Percentiles rank a stretch among this genome's conserved stretches.
These are phyloP conservation scores for Fremontodendron californicum DNA, from an alignment of 345 rosid genomes.

Conservation along the genomic window DNA sequence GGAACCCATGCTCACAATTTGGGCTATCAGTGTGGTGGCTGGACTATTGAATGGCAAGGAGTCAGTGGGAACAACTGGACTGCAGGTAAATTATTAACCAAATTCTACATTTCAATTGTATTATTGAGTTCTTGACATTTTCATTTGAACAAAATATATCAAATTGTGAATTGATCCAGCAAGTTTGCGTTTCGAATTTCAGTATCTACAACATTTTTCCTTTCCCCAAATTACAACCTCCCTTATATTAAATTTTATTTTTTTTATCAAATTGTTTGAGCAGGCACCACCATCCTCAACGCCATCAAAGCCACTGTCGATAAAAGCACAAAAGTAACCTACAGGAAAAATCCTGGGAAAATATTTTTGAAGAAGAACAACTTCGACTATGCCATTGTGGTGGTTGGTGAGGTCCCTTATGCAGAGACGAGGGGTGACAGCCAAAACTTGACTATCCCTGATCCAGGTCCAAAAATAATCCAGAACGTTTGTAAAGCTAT, in stretches of 20 bases:
- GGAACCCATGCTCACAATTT: conserved; percentile 55
- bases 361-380: conserved; percentile 30
- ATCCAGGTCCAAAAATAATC: conserved; percentile 51
- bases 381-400: conserved; percentile 50
- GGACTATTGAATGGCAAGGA: conserved; percentile 68
- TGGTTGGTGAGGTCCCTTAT: conserved; percentile 62
- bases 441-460: conserved; percentile 38
- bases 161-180: no score
- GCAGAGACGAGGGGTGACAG: conserved; percentile 67
- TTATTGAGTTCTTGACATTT: neutral
- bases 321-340: conserved; percentile 45
- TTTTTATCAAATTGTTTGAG: neutral
- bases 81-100: conserved; percentile 26
- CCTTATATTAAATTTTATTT: no score
- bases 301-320: conserved; percentile 55
- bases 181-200: no score
- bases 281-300: conserved; percentile 53
- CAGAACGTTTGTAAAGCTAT: conserved; percentile 42
- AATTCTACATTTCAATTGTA: neutral
- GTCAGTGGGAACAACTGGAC: conserved; percentile 47
- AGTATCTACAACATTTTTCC: no score
- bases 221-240: no score
- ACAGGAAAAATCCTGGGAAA: conserved; percentile 37
- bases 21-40: conserved; percentile 66
- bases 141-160: neutral